Conservation (phyloP, 768 basidiomycete species). For the Calvatia gigantea region DNA sequence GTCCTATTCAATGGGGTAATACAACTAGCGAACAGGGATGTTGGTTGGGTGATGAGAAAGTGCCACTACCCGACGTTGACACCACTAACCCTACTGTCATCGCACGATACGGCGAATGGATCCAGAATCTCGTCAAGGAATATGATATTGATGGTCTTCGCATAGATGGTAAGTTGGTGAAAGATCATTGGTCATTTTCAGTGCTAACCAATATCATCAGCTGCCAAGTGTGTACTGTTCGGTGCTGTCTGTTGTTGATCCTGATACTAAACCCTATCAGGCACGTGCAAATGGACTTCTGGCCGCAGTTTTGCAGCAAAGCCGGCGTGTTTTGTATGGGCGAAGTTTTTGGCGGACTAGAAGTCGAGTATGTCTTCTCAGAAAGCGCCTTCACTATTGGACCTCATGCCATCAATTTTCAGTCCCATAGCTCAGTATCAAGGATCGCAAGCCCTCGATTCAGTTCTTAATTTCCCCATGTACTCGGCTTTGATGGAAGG, state of each 20-base stretch:
- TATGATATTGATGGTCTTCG: constrained; percentile 85
- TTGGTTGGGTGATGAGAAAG: constrained; percentile 77
- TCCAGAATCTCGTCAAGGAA: constrained; percentile 59
- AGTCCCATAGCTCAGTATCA: constrained; percentile 60
- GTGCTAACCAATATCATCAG: constrained; percentile 36
- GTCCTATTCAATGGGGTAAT: constrained; percentile 69
- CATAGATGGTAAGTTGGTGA: constrained; percentile 55
- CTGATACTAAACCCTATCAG: constrained; percentile 27
- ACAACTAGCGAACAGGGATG: constrained; percentile 68
- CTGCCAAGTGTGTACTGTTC: constrained; percentile 37
- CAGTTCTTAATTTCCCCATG: constrained; percentile 70
- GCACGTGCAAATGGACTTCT: constrained; percentile 74
- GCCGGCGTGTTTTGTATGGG: constrained; percentile 87
- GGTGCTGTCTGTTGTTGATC: not conserved
- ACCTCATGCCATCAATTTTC: not conserved
- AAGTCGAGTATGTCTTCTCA: constrained; percentile 40
- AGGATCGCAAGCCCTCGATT: constrained; percentile 58
- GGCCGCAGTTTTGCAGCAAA: constrained; percentile 69
- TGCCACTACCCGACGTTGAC: constrained; percentile 77
- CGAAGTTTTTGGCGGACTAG: constrained; percentile 62
- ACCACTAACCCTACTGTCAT: constrained; percentile 66
- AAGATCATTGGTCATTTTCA: not conserved
- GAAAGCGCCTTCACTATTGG: not conserved
- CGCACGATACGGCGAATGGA: constrained; percentile 64
- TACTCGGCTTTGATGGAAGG: constrained; percentile 61